phyloP scores from a whole-genome alignment of 1,284 basidiomycete species.

The Volvariella surrecta region DNA sequence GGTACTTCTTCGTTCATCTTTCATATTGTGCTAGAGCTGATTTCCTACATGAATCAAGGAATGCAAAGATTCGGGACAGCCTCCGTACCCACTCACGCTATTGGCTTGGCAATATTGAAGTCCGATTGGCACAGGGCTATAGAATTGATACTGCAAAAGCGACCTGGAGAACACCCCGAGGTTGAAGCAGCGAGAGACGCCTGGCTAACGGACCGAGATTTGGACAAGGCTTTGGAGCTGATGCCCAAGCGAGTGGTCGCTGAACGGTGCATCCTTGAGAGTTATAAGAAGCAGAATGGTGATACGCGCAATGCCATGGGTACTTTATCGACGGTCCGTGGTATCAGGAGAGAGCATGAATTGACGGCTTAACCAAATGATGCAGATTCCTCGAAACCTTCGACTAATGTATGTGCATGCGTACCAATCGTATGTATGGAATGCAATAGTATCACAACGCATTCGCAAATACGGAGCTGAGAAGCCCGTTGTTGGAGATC shows the following conservation, averaged over 20 bases:
- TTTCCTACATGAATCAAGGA: slow-evolving; percentile 37
- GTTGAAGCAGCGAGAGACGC: slow-evolving; percentile 71
- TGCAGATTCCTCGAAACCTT: slow-evolving; percentile 89
- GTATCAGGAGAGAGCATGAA: neutral
- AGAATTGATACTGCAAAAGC: slow-evolving; percentile 71
- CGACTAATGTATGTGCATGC: slow-evolving; percentile 98
- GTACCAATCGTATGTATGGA: slow-evolving; percentile 99
- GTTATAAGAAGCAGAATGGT: slow-evolving; percentile 74
- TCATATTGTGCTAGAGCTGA: too few relatives aligned
- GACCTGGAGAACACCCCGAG: slow-evolving; percentile 88
- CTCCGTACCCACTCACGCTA: slow-evolving; percentile 89
- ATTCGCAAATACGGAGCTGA: slow-evolving; percentile 73
- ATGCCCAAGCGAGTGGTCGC: slow-evolving; percentile 90
- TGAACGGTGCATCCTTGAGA: slow-evolving; percentile 87
- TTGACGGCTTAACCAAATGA: neutral
- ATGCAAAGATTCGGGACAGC: slow-evolving; percentile 99
- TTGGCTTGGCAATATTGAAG: slow-evolving; percentile 84
- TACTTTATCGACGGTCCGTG: slow-evolving; percentile 71
- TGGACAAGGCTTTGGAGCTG: slow-evolving; percentile 68
- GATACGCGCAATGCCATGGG: slow-evolving; percentile 80
- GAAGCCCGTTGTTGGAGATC: slow-evolving; percentile 78
- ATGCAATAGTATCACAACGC: slow-evolving; percentile 89
- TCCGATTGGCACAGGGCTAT: slow-evolving; percentile 87
- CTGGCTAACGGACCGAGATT: slow-evolving; percentile 74
- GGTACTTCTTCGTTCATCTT: slow-evolving; percentile 35